Base-by-base conservation (phyloP, 352 stramenopile species). In the Proteromonas lacertae region DNA sequence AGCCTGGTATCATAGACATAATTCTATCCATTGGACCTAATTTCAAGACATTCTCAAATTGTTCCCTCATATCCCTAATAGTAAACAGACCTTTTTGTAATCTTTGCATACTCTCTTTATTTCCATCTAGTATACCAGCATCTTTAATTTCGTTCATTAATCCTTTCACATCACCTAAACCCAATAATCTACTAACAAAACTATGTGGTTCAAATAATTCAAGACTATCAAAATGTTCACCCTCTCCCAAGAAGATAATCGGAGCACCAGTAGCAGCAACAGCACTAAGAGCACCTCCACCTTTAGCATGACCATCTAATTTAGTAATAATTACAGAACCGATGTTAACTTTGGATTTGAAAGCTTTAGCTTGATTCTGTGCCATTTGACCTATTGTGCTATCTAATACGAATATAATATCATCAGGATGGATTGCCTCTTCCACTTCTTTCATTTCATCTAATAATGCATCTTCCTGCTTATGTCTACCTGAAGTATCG, bases 51-150 rank as follows among this genome's bases (percentile, higher is more conserved):
- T 66, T 71, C 52, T 93, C 58, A 37, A 96, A 90, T 56, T 95
- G 82, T 51, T 91, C 90, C 64, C 94, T 93, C 66, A 99, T 84
- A 50, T 96, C 83, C 2, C 84, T 62, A 36, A 98, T 56, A 26
- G 83, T 96, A 52, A 96, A 96, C 44, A 77, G 40, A 32, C 65
- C 63, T 51, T 66, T 60, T 26, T 46, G 43, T 60, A 95, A 91
- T 53, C 84, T 70, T 45, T 92, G 64, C 47, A 90, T 75, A 47
- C 92, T 74, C 52, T 93, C 77, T 50, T 92, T 66, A 52, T 93
- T 66, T 42, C 75, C 70, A 22, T 87, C 69, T 6, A 26, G 29
- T 9, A 33, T 39, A 0, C 24, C 47, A 13, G 35, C 52, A 21
- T 59, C 48, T 21, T 42, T 26, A 20, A 59, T 23, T 33, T 53